Conservation (phyloP, 2,329 filamentous ascomycete species). For the Pyricularia pennisetigena region DNA sequence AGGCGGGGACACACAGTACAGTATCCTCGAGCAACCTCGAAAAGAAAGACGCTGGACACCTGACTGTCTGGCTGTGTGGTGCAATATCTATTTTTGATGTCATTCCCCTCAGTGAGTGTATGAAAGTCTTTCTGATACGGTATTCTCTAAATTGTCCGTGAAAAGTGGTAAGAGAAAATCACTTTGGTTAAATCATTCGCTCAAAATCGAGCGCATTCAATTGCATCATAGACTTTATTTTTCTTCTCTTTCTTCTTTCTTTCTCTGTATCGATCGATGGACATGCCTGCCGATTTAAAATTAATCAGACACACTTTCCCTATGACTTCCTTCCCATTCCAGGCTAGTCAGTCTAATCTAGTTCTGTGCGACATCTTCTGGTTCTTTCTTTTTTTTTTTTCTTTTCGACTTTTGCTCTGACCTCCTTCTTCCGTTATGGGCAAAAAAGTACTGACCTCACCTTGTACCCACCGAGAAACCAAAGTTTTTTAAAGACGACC, state of each 20-base stretch:
- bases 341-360: too few species aligned
- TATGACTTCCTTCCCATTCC: not conserved
- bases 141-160: not conserved
- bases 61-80: not conserved
- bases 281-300: not conserved
- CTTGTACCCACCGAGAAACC: too few species aligned
- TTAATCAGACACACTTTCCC: not conserved
- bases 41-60: not conserved
- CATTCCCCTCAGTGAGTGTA: not conserved
- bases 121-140: not conserved
- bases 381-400: not conserved
- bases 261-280: not conserved
- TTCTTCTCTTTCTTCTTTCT: too few species aligned
- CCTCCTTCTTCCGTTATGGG: too few species aligned
- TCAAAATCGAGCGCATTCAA: not conserved
- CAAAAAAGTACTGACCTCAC: too few species aligned
- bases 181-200: not conserved
- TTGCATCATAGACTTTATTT: slow-evolving; percentile 1
- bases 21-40: not conserved
- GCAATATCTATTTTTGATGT: not conserved
- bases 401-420: not conserved
- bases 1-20: not conserved
- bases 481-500: not conserved
- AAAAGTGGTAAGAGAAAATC: not conserved
- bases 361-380: too few species aligned